Percentiles rank a stretch among this genome's conserved stretches.
phyloP scores from a whole-genome alignment of 805 yeast species.

The Saturnispora ahearnii region DNA sequence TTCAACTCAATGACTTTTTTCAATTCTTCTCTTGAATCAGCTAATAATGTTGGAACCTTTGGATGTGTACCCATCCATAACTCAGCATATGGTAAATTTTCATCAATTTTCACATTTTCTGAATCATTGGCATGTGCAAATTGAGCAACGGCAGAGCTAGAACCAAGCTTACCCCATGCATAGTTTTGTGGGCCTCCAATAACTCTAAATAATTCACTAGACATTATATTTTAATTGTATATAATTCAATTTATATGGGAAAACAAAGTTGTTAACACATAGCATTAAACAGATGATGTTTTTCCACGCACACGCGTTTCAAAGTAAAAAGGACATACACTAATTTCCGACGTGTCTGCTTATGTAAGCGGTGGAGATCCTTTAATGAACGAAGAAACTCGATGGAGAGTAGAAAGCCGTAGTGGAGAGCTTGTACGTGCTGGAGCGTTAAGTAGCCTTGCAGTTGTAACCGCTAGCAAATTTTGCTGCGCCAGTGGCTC shows the following conservation, averaged over 20 bases:
- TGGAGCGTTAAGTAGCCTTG: background rate
- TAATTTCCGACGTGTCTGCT: background rate
- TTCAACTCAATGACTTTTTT: constrained; percentile 54
- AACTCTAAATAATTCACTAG: constrained; percentile 24
- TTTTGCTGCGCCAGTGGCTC: constrained; percentile 4
- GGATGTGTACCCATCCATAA: constrained; percentile 99
- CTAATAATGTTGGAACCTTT: constrained; percentile 67
- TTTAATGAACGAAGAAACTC: background rate
- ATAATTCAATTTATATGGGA: background rate
- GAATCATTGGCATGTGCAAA: constrained; percentile 70
- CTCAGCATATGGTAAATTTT: constrained; percentile 85
- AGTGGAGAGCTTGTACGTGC: background rate
- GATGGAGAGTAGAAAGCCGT: background rate
- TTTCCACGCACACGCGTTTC: background rate
- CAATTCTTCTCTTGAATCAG: constrained; percentile 41
- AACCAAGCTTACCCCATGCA: constrained; percentile 62
- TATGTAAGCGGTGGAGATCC: background rate
- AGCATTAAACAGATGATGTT: background rate
- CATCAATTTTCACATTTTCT: constrained; percentile 46
- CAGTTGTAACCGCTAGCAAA: background rate
- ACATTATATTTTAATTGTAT: constrained; percentile 11
- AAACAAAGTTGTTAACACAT: background rate
- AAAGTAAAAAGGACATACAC: background rate
- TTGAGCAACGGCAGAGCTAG: constrained; percentile 78
- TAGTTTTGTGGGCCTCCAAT: constrained; percentile 33